Percentiles rank a stretch among this genome's conserved stretches.
These are phyloP conservation scores for Cutaneotrichosporon arboriforme DNA, from an alignment of 1,284 basidiomycete genomes.

Conservation along the genomic window DNA sequence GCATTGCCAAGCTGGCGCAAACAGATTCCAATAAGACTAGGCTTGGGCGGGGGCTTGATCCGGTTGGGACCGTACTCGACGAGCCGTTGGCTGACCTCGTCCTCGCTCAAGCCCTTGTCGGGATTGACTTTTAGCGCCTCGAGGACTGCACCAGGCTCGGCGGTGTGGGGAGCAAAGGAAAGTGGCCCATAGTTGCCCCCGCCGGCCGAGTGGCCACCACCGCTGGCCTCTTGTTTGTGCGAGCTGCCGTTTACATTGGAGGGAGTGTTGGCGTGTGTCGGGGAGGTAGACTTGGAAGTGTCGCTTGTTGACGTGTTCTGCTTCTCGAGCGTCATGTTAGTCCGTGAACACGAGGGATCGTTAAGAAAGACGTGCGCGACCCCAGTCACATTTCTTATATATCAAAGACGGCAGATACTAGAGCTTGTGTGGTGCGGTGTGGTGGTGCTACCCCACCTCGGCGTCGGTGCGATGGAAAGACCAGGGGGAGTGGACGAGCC, in stretches of 20 bases:
- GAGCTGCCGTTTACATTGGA: background rate
- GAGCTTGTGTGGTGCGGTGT: too few species aligned
- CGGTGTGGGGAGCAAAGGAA: constrained; percentile 39
- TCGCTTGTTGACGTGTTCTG: background rate
- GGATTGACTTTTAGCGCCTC: constrained; percentile 38
- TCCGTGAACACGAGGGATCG: background rate
- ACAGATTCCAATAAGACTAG: constrained; percentile 32
- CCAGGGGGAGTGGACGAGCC: too few species aligned
- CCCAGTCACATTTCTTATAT: background rate
- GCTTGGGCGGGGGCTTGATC: constrained; percentile 45
- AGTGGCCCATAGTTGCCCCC: constrained; percentile 8
- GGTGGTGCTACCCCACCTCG: background rate
- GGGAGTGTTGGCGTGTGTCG: background rate
- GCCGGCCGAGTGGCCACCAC: background rate
- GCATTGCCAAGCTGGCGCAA: constrained; percentile 46
- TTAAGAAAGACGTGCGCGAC: background rate
- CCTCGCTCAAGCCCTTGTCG: constrained; percentile 33
- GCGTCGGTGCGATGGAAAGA: background rate
- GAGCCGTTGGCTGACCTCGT: constrained; percentile 31
- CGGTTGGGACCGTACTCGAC: constrained; percentile 47
- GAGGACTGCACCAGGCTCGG: constrained; percentile 33
- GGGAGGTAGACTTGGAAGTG: background rate
- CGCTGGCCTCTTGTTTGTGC: background rate
- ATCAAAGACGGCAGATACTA: background rate
- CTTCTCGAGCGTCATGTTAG: constrained; percentile 5